Evolutionary conservation across 2,329 filamentous ascomycete genomes (phyloP).

Genomic region (Xylariaceae sp.): DNA sequence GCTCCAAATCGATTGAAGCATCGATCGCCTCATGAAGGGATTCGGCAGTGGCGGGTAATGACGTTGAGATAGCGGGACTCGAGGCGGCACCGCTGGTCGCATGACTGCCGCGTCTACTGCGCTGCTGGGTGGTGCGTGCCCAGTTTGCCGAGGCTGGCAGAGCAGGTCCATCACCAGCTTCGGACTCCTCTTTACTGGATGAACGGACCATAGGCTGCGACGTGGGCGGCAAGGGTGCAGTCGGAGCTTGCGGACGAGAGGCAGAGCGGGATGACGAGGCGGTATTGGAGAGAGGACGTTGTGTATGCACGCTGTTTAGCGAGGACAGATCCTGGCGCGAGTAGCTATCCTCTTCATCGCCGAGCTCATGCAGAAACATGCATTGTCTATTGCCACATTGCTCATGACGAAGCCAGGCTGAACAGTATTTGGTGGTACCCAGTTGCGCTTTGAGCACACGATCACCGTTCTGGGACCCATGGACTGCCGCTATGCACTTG

Average conservation of each 20-base stretch:
- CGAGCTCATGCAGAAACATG: conserved; percentile 96
- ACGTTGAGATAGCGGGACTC: conserved; percentile 69
- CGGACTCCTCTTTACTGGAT: conserved; percentile 71
- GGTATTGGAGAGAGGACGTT: conserved; percentile 57
- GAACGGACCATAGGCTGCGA: conserved; percentile 69
- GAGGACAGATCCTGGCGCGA: conserved; percentile 91
- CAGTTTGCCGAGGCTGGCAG: conserved; percentile 90
- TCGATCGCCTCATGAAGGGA: conserved; percentile 43
- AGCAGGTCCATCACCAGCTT: conserved; percentile 78
- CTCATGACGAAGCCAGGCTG: conserved; percentile 90
- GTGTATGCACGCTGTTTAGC: conserved; percentile 84
- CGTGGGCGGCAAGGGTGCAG: conserved; percentile 37
- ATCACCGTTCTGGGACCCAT: conserved; percentile 88
- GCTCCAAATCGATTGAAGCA: conserved; percentile 32
- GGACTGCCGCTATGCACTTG: conserved; percentile 84
- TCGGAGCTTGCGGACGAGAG: conserved; percentile 48
- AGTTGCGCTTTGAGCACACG: conserved; percentile 71
- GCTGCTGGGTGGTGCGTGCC: conserved; percentile 67
- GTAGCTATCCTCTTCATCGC: conserved; percentile 97
- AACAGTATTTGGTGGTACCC: conserved; percentile 98
- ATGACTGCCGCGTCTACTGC: conserved; percentile 69
- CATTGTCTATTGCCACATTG: conserved; percentile 93
- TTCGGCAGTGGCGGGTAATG: conserved; percentile 52
- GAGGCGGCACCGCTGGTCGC: conserved; percentile 76
- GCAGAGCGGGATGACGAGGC: conserved; percentile 51